These are phyloP conservation scores for Curvularia eragrostidis DNA, from an alignment of 2,329 filamentous ascomycete species.

Conservation along the genomic window DNA sequence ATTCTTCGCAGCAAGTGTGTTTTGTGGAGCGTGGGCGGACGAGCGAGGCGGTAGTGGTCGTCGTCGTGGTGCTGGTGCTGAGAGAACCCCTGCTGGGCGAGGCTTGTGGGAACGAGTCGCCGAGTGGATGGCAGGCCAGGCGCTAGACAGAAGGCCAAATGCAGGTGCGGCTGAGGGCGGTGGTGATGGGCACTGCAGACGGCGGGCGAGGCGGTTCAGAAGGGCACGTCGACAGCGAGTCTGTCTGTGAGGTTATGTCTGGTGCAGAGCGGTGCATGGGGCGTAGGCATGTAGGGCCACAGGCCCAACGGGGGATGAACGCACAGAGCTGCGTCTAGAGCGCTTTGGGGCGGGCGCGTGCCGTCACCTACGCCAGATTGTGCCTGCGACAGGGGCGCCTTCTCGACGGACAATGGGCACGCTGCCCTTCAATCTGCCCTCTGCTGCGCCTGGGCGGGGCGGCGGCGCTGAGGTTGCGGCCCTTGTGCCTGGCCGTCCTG, in stretches of 20 bases:
- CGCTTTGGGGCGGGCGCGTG: constrained; percentile 19
- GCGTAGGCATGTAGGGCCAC: constrained; percentile 15
- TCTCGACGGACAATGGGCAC: constrained; percentile 17
- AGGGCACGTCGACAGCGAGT: constrained; percentile 3
- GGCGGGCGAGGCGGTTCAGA: constrained; percentile 10
- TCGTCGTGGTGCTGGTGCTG: background rate
- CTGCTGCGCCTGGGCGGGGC: constrained; percentile 6
- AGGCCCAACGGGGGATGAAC: constrained; percentile 24
- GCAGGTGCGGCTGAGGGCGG: constrained; percentile 3
- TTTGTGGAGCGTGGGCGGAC: constrained; percentile 14
- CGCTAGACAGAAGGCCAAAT: constrained; percentile 15
- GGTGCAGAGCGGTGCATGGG: constrained; percentile 12
- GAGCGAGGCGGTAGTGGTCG: constrained; percentile 6
- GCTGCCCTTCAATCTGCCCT: constrained; percentile 8
- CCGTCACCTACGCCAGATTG: constrained; percentile 13
- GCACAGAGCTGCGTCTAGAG: constrained; percentile 25
- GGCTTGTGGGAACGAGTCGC: constrained; percentile 21
- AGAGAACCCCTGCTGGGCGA: constrained; percentile 33
- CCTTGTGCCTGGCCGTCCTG: constrained; percentile 1
- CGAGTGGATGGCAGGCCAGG: constrained; percentile 18
- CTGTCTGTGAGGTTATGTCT: constrained; percentile 12
- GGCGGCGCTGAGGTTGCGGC: background rate
- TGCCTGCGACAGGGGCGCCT: constrained; percentile 22
- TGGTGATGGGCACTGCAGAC: constrained; percentile 6
- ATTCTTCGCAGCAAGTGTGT: constrained; percentile 16